Conservation (phyloP, 306 rosid species). For the Cucurbita maxima region DNA sequence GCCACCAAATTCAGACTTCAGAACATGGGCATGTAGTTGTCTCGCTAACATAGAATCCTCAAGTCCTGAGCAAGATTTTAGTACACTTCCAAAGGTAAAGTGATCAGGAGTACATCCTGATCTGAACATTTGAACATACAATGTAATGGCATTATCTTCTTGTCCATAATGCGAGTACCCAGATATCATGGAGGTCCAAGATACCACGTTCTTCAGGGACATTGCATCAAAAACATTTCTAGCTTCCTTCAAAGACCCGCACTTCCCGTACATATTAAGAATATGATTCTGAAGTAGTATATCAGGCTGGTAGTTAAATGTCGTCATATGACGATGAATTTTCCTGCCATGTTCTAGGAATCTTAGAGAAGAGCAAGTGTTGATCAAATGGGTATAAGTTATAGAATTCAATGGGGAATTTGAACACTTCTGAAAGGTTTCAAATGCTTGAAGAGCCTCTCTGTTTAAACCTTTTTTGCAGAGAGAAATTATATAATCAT, state of each 20-base stretch:
- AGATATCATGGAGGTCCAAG: constrained; percentile 72
- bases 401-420: constrained; percentile 24
- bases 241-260: constrained; percentile 58
- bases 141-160: constrained; percentile 34
- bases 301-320: constrained; percentile 25
- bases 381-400: constrained; percentile 33
- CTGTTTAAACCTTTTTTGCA: constrained; percentile 31
- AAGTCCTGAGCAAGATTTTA: constrained; percentile 41
- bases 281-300: constrained; percentile 49
- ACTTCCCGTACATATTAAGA: constrained; percentile 61
- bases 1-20: constrained; percentile 36
- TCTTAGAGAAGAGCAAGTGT: constrained; percentile 43
- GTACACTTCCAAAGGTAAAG: constrained; percentile 55
- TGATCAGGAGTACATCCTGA: constrained; percentile 46
- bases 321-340: constrained; percentile 35
- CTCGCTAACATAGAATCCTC: constrained; percentile 35
- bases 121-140: constrained; percentile 42
- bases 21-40: constrained; percentile 52
- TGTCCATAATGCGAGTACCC: constrained; percentile 44
- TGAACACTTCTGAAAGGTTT: constrained; percentile 16
- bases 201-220: constrained; percentile 43
- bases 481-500: constrained; percentile 28
- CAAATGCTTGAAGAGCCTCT: constrained; percentile 55
- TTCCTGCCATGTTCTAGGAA: constrained; percentile 43
- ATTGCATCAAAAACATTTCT: constrained; percentile 46